Conservation (phyloP, 179 eudicot species). For the Drosera spatulata region DNA sequence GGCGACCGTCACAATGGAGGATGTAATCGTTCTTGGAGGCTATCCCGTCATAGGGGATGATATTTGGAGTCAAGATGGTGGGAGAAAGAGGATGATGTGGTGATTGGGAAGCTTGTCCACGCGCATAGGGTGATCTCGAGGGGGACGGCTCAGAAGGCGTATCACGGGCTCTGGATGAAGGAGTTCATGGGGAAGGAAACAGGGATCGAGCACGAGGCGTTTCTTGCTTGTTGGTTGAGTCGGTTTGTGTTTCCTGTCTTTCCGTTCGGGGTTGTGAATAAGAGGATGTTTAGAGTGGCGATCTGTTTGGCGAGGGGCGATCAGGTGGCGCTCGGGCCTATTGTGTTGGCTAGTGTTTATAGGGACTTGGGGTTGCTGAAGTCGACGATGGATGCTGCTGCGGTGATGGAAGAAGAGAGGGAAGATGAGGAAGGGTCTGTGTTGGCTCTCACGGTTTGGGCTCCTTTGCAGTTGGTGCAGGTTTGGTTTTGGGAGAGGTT, state of each 20-base stretch:
- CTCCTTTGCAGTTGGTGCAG: constrained; percentile 10
- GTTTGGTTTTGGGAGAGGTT: constrained; percentile 23
- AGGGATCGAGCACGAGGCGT: constrained; percentile 16
- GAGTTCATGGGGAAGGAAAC: constrained; percentile 1
- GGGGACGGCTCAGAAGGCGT: not conserved
- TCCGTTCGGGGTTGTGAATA: not conserved
- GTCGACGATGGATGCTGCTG: not conserved
- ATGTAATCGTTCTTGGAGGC: constrained; percentile 30
- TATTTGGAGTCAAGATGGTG: not conserved
- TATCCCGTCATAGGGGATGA: constrained; percentile 25
- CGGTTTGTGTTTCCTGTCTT: constrained; percentile 5
- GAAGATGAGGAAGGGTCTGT: not conserved
- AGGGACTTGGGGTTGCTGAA: constrained; percentile 8
- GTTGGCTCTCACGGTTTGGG: constrained; percentile 2
- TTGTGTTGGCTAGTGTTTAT: constrained; percentile 15
- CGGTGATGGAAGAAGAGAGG: not conserved
- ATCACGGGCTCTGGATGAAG: constrained; percentile 1
- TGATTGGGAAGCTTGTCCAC: constrained; percentile 11
- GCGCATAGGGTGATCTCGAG: not conserved
- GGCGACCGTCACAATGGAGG: constrained; percentile 31
- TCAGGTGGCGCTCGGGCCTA: constrained; percentile 12
- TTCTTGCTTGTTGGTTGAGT: constrained; percentile 12
- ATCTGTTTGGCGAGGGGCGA: constrained; percentile 9
- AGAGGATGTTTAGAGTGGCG: constrained; percentile 5
- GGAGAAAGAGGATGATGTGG: constrained; percentile 7